Evolutionary conservation across 441 rosid species (phyloP).

Genomic region (Euphorbia celastroides): DNA sequence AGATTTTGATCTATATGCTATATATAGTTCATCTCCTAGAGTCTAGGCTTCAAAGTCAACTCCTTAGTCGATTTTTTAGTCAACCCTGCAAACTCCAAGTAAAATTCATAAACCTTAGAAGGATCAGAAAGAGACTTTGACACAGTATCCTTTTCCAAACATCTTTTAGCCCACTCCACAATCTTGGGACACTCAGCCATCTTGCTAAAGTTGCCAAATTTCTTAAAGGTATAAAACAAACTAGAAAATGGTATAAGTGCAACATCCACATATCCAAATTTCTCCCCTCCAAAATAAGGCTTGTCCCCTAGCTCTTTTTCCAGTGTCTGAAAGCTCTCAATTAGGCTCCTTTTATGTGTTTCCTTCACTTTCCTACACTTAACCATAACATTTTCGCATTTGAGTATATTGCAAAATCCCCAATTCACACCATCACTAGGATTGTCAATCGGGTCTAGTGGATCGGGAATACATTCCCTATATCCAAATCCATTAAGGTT

Average conservation of each 20-base stretch:
- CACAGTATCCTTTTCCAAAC: slow-evolving; percentile 12
- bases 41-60: too few species aligned
- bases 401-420: too few species aligned
- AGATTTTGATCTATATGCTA: too few species aligned
- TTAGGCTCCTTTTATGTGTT: too few species aligned
- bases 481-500: too few species aligned
- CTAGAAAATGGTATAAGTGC: slow-evolving; percentile 2
- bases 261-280: slow-evolving; percentile 7
- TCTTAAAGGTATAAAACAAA: background rate
- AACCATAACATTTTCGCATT: too few species aligned
- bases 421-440: too few species aligned
- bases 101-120: background rate
- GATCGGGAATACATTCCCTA: too few species aligned
- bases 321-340: slow-evolving; percentile 6
- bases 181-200: slow-evolving; percentile 6
- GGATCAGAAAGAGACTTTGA: slow-evolving; percentile 11
- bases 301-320: slow-evolving; percentile 9
- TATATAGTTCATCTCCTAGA: too few species aligned
- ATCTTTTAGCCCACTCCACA: slow-evolving; percentile 9
- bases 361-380: too few species aligned
- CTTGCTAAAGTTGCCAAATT: background rate
- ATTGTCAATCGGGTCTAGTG: too few species aligned
- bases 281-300: slow-evolving; percentile 9
- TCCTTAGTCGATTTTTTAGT: background rate
- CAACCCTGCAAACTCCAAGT: background rate